These are phyloP conservation scores for Boletus reticuloceps DNA, from an alignment of 768 basidiomycete species.

Conservation along the genomic window DNA sequence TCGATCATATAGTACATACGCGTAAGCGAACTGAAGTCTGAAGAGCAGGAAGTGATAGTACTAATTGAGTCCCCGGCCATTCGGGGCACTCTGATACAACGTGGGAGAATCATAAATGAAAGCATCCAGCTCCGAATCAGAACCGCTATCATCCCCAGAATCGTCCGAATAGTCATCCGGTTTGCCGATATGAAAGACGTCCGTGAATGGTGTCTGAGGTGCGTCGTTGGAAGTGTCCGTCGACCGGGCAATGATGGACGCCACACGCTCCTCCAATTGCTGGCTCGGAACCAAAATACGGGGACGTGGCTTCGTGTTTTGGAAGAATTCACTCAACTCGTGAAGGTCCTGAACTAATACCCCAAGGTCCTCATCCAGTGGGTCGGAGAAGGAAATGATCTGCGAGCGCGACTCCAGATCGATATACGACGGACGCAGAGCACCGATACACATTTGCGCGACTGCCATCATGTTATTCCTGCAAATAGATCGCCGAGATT, in stretches of 20 bases:
- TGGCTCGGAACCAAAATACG: constrained; percentile 49
- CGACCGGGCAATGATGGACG: constrained; percentile 82
- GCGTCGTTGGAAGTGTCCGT: constrained; percentile 50
- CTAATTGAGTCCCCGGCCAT: constrained; percentile 34
- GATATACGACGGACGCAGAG: constrained; percentile 66
- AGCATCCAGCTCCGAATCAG: constrained; percentile 44
- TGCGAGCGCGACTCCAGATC: constrained; percentile 61
- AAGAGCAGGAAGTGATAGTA: background rate
- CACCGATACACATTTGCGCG: constrained; percentile 78
- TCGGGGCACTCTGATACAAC: constrained; percentile 44
- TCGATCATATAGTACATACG: background rate
- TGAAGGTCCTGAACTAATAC: constrained; percentile 77
- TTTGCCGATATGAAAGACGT: constrained; percentile 64
- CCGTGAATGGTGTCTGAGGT: constrained; percentile 78
- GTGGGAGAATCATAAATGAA: constrained; percentile 61
- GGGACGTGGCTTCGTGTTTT: constrained; percentile 37
- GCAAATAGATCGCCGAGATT: constrained; percentile 58
- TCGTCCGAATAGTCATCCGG: constrained; percentile 37
- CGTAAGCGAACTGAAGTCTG: background rate
- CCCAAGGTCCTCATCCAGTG: constrained; percentile 63
- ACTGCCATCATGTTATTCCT: constrained; percentile 80
- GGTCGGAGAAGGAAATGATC: constrained; percentile 34
- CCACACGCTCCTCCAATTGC: constrained; percentile 72
- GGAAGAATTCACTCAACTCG: constrained; percentile 73
- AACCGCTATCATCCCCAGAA: constrained; percentile 45